Evolutionary conservation across 495 filamentous ascomycete genomes (phyloP), one percentile per base, ranked within the genome.

Genomic region (Tuber aestivum): DNA sequence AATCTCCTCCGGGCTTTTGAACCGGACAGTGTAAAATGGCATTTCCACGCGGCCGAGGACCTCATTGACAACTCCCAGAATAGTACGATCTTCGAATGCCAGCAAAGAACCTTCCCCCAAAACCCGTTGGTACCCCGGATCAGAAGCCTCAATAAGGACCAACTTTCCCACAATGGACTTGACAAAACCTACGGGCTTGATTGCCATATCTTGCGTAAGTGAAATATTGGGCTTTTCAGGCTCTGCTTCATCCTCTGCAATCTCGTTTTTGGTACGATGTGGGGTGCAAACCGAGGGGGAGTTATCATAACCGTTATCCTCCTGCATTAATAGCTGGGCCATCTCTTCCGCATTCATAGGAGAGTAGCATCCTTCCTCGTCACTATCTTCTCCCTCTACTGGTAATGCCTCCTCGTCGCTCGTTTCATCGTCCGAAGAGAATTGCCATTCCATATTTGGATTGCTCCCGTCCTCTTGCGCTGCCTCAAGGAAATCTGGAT

Each of bases 61-160:
- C 78, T 98, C 95, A 9, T 90, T 86, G 7, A 99, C 87, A 35
- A 89, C 89, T 38, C 95, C 95, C 75, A 97, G 86, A 18, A 97
- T 86, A 41, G 86, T 87, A 50, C 93, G 87, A 79, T 95, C 88
- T 78, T 89, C 89, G n/a, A 90, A 87, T 83, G 93, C 97, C 3
- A 99, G 88, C 23, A 97, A 86, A 0, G 95, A 97, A 41, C 92
- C 93, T 18, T 85, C 88, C 72, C 97, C 92, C 18, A 97, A 86
- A 0, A 97, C 94, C 82, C 90, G 89, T 72, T 92, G 91, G 79
- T 94, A 92, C 74, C 93, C 94, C 2, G 92, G 89, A 1, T 86
- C 89, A n/a, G 88, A 90, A 6, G 92, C 94, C 82, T 92, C 91
- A 82, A 99, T 90, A 35, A 97, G 86, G 7, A 93, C 85, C 27